A percentile compares a stretch with the other conserved stretches of the same genome.
phyloP scores from a whole-genome alignment of 352 stramenopile species.

The Phytophthora lateralis region DNA sequence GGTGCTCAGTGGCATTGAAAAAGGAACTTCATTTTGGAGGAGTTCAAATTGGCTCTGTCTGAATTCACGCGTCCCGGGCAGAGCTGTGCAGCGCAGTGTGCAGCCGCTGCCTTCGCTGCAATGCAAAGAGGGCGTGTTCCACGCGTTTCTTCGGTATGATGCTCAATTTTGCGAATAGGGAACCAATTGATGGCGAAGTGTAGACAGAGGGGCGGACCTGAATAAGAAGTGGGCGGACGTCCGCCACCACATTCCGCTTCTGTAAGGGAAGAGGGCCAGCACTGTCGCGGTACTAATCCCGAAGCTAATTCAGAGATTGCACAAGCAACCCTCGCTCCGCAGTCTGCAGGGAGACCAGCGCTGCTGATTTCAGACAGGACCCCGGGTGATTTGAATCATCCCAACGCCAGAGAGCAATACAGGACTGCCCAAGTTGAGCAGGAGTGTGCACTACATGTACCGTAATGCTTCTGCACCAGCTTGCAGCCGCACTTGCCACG shows the following conservation, averaged over 20 bases:
- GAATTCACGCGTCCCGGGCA: not conserved
- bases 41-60: constrained; percentile 4
- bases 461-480: constrained; percentile 10
- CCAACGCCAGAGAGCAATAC: constrained; percentile 10
- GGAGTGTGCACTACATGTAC: not conserved
- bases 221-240: constrained; percentile 20
- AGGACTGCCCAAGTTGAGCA: not conserved
- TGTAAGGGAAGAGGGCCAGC: constrained; percentile 9
- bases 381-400: constrained; percentile 28
- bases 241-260: constrained; percentile 6
- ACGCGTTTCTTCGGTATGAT: not conserved
- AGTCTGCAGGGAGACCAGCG: not conserved
- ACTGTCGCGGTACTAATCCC: not conserved
- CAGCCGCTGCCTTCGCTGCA: not conserved
- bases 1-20: constrained; percentile 3
- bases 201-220: constrained; percentile 21
- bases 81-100: constrained; percentile 1
- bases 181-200: constrained; percentile 10
- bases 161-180: not conserved
- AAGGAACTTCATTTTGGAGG: not conserved
- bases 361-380: constrained; percentile 16
- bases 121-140: constrained; percentile 5
- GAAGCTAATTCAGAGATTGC: constrained; percentile 16
- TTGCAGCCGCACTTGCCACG: constrained; percentile 21
- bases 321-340: not conserved